Conservation (phyloP, 345 rosid species). For the Salix koriyanagi region DNA sequence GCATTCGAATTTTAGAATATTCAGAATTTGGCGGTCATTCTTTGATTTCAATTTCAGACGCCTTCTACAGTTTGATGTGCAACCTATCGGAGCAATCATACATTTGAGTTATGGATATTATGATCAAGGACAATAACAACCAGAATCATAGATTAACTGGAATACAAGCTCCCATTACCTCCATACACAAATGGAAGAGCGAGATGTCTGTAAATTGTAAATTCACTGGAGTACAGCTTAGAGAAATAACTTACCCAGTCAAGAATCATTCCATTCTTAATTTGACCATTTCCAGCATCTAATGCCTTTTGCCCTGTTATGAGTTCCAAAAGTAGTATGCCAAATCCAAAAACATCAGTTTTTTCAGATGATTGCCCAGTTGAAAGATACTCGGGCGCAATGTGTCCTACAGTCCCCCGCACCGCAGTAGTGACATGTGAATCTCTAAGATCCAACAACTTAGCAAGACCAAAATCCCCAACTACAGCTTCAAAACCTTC, state of each 20-base stretch:
- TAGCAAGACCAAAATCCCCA: conserved; percentile 93
- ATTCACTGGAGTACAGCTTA: background rate
- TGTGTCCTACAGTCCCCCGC: conserved; percentile 92
- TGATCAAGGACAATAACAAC: background rate
- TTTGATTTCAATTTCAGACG: background rate
- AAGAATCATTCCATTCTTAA: conserved; percentile 88
- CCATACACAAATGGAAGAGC: background rate
- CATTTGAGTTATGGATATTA: background rate
- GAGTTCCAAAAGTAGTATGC: conserved; percentile 87
- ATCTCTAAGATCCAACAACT: conserved; percentile 74
- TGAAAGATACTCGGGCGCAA: conserved; percentile 94
- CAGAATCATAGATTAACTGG: background rate
- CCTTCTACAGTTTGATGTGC: background rate
- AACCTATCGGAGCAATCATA: background rate
- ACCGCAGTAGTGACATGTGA: conserved; percentile 95
- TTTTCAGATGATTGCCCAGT: conserved; percentile 96
- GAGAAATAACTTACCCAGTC: conserved; percentile 55
- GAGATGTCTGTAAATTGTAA: background rate
- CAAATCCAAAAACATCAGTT: conserved; percentile 93
- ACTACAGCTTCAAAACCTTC: conserved; percentile 92
- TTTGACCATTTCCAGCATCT: conserved; percentile 76
- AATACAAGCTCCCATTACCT: background rate
- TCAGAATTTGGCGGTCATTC: background rate
- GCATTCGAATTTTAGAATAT: background rate
- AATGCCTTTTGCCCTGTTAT: conserved; percentile 88